Conservation (phyloP, 1,284 basidiomycete genomes). For the Tylopilus sp. region DNA sequence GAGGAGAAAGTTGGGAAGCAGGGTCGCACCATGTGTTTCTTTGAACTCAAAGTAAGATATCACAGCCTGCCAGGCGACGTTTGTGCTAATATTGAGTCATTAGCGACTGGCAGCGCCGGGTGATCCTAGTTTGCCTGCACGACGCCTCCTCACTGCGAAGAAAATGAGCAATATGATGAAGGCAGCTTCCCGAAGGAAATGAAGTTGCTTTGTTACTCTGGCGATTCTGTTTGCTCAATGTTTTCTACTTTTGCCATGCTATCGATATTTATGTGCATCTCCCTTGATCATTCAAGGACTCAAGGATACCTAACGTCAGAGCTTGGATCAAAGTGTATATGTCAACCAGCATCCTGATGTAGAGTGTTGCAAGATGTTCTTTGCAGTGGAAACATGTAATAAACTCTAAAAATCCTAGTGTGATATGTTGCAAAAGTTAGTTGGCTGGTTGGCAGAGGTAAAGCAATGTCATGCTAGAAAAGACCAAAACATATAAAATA, state of each 20-base stretch:
- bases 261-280: not conserved
- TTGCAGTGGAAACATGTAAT: constrained; percentile 10
- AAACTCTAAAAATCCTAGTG: constrained; percentile 8
- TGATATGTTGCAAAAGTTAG: constrained; percentile 1
- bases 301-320: not conserved
- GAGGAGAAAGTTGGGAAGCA: constrained; percentile 15
- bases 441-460: not conserved
- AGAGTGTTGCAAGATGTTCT: constrained; percentile 12
- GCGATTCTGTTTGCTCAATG: not conserved
- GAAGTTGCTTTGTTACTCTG: not conserved
- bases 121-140: constrained; percentile 19
- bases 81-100: constrained; percentile 1
- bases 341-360: constrained; percentile 13
- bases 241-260: constrained; percentile 12
- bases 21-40: constrained; percentile 30
- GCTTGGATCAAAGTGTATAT: constrained; percentile 14
- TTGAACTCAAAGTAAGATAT: constrained; percentile 25
- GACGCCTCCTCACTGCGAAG: constrained; percentile 16
- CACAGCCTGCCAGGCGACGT: not conserved
- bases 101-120: constrained; percentile 27
- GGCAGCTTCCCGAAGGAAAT: not conserved
- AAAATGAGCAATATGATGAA: constrained; percentile 18
- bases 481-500: constrained; percentile 20
- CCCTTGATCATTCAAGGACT: not conserved
- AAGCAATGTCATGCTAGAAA: constrained; percentile 12